Evolutionary conservation across 2,329 filamentous ascomycete genomes (phyloP), one percentile per base, ranked within the genome.

Genomic region (Verticillium nonalfalfae): DNA sequence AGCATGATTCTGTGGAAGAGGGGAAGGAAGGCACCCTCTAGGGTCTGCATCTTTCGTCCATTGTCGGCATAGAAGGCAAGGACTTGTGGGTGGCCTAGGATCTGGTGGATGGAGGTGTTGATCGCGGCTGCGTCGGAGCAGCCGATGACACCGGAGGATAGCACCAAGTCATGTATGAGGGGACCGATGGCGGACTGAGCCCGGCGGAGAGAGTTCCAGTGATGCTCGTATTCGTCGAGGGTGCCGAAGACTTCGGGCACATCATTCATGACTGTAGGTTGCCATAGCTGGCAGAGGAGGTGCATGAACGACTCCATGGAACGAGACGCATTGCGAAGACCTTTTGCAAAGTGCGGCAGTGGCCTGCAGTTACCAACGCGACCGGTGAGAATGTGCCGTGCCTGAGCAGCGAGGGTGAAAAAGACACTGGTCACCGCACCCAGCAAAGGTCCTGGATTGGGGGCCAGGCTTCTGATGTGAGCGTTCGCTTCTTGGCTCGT

Each of bases 21-120:
- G 2, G 74, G 73, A 26, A 66, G 57, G n/a, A 72, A 75, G 0
- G 73, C 73, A 3, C 58, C 59, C 33, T 73, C 67, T 0, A 76
- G 58, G 9, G 58, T 56, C 10, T 64, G 35, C 5, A 68, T 62
- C 13, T 50, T 55, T 2, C 62, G 58, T 7, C 55, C 57, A 1
- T 65, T 63, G 3, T 57, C 35, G 2, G 59, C 56, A 56, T 59
- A 70, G 45, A 68, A 66, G 4, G 66, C 63, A 15, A 5, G 14
- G 34, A 71, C 65, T 0, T 60, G 63, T 3, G 63, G 58, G 31
- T 68, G 62, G 1, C 57, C 36, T 26, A 70, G 61, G 15, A 71
- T 50, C 3, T 65, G 39, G 2, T 10, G 1, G 14, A 64, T 62
- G 14, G 68, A 69, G 1, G 57, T 33, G 7, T 63, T 18, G n/a